Percentiles rank a stretch among this genome's conserved stretches.
These are phyloP conservation scores for Calocybe indica DNA, from an alignment of 768 basidiomycete genomes.

Conservation along the genomic window DNA sequence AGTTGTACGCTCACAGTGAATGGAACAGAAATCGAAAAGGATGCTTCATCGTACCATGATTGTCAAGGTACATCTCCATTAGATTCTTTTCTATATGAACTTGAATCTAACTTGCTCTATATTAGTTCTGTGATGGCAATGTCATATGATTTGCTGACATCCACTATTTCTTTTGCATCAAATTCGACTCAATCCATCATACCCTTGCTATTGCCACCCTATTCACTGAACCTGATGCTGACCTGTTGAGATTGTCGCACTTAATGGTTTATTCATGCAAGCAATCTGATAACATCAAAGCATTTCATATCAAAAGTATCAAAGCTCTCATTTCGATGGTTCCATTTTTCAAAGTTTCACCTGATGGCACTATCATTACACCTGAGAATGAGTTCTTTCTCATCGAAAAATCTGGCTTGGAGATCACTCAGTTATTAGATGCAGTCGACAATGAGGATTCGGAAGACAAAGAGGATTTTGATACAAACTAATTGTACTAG, in stretches of 20 bases:
- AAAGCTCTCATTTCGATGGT: neutral
- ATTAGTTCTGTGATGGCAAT: neutral
- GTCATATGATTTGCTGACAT: neutral
- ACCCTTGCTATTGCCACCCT: neutral
- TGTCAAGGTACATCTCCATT: neutral
- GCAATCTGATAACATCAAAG: neutral
- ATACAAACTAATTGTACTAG: too few relatives aligned
- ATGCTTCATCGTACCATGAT: neutral
- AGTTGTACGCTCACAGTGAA: slow-evolving; percentile 4
- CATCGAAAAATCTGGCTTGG: neutral
- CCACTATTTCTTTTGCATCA: neutral
- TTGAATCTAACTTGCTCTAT: neutral
- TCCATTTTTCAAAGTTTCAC: neutral
- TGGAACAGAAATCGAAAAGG: neutral
- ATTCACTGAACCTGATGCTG: neutral
- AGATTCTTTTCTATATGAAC: neutral
- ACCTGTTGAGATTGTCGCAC: neutral
- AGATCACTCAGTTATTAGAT: neutral
- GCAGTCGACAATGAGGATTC: too few relatives aligned
- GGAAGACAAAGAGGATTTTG: too few relatives aligned
- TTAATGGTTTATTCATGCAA: neutral
- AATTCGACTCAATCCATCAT: neutral
- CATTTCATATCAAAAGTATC: neutral
- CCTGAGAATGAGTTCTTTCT: neutral
- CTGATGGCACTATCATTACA: neutral